Evolutionary conservation across 305 asterid genomes (phyloP).

Genomic region (Solanum hybrid): DNA sequence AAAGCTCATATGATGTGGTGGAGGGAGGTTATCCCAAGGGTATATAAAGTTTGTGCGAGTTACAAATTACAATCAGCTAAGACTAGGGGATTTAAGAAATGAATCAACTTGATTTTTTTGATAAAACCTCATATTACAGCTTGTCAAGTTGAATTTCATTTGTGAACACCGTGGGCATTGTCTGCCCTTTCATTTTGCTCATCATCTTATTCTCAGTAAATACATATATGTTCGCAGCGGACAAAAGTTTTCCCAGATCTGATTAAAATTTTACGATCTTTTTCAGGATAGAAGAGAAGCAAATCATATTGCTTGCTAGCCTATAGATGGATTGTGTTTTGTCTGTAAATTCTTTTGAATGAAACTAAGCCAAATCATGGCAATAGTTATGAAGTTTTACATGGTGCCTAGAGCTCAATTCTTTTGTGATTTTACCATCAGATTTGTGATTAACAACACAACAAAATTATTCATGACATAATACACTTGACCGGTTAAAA

Average conservation of each 20-base stretch:
- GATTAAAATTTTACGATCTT: neutral
- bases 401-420: neutral
- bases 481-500: neutral
- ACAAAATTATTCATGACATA: neutral
- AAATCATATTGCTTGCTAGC: neutral
- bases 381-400: neutral
- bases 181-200: neutral
- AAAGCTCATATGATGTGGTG: neutral
- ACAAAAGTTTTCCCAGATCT: neutral
- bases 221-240: neutral
- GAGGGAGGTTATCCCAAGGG: conserved; percentile 11
- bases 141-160: neutral
- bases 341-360: neutral
- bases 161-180: neutral
- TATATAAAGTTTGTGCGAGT: conserved; percentile 2
- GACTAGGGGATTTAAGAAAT: neutral
- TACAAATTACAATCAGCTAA: neutral
- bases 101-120: neutral
- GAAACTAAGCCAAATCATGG: neutral
- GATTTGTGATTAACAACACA: neutral
- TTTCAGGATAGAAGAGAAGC: neutral
- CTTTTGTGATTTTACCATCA: neutral
- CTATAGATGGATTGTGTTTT: neutral
- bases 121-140: neutral
- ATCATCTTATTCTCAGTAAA: neutral